phyloP scores from a whole-genome alignment of 192 early-diverging fungal species.

The Coemansia sp. region DNA sequence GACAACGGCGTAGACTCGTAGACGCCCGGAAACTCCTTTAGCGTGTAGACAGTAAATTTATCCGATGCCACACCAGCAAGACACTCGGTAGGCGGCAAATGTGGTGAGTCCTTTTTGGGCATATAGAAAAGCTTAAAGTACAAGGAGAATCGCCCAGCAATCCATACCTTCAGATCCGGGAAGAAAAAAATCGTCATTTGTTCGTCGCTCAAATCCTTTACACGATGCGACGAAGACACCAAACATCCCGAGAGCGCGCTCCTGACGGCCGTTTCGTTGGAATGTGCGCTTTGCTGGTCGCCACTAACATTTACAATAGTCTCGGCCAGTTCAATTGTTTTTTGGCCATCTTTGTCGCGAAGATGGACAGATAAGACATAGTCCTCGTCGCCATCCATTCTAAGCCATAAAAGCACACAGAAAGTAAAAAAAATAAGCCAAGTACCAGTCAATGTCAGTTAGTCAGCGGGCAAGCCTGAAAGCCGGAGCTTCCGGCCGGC shows the following conservation, averaged over 20 bases:
- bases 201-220: constrained; percentile 21
- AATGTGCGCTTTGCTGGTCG: not conserved
- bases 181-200: constrained; percentile 36
- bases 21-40: constrained; percentile 45
- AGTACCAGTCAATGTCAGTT: not conserved
- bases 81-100: constrained; percentile 1
- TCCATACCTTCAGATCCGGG: constrained; percentile 28
- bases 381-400: not conserved
- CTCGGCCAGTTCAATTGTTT: not conserved
- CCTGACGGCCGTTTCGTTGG: not conserved
- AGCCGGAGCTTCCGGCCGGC: not conserved
- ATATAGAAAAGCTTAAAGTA: constrained; percentile 34
- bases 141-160: constrained; percentile 30
- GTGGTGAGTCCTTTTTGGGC: constrained; percentile 1
- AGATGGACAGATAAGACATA: not conserved
- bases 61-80: constrained; percentile 17
- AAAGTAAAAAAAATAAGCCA: not conserved
- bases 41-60: constrained; percentile 28
- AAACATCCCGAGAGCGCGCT: constrained; percentile 9
- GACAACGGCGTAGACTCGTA: constrained; percentile 36
- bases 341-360: not conserved
- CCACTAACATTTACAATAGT: not conserved
- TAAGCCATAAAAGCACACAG: not conserved
- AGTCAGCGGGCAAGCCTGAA: not conserved
- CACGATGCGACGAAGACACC: constrained; percentile 15